Evolutionary conservation across 2,329 filamentous ascomycete species (phyloP).

Genomic region (Leptographium radiaticola): DNA sequence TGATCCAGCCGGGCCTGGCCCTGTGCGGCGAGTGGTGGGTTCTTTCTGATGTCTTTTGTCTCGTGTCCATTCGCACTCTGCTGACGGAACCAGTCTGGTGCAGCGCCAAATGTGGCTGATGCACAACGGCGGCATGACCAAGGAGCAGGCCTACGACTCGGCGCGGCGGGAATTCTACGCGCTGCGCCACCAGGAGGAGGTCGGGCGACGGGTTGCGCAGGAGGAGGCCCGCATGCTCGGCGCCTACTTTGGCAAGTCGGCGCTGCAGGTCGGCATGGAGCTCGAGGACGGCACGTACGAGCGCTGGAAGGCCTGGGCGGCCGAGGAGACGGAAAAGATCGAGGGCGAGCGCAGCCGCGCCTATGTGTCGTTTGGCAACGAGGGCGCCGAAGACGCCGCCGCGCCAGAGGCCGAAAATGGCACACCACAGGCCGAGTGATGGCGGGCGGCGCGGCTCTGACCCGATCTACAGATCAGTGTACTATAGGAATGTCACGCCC

Average conservation of each 20-base stretch:
- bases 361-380: slow-evolving; percentile 28
- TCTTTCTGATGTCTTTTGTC: neutral
- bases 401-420: neutral
- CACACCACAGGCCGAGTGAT: neutral
- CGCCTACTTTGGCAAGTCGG: slow-evolving; percentile 73
- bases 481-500: neutral
- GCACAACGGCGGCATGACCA: slow-evolving; percentile 45
- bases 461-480: neutral
- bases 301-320: slow-evolving; percentile 73
- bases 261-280: slow-evolving; percentile 64
- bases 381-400: slow-evolving; percentile 15
- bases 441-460: too few species aligned
- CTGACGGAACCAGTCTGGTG: slow-evolving; percentile 52
- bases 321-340: slow-evolving; percentile 28
- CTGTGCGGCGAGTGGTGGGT: slow-evolving; percentile 74
- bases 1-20: slow-evolving; percentile 61
- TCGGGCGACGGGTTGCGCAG: slow-evolving; percentile 66
- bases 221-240: slow-evolving; percentile 82
- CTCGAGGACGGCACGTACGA: slow-evolving; percentile 73
- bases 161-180: slow-evolving; percentile 86
- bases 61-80: neutral
- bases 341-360: slow-evolving; percentile 27
- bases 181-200: slow-evolving; percentile 67
- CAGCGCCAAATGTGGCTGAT: slow-evolving; percentile 86
- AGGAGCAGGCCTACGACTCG: slow-evolving; percentile 65